Evolutionary conservation across 2,329 filamentous ascomycete species (phyloP).

Genomic region (Phymatotrichopsis omnivora): DNA sequence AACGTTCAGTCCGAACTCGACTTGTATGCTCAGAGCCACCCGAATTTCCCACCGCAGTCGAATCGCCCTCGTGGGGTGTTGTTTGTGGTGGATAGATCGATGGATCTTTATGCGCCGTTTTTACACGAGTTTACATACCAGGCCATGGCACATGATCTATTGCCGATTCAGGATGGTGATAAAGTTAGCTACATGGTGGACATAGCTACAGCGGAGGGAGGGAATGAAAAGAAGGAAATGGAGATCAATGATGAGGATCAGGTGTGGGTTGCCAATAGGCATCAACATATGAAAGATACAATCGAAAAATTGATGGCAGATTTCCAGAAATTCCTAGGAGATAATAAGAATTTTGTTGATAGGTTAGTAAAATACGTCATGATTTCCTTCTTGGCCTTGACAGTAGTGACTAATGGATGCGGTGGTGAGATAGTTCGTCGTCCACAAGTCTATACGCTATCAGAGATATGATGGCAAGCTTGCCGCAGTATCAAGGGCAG

Average conservation of each 20-base stretch:
- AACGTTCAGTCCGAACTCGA: conserved; percentile 91
- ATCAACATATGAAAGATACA: conserved; percentile 96
- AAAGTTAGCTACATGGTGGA: conserved; percentile 60
- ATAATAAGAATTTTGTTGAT: conserved; percentile 87
- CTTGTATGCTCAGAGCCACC: conserved; percentile 72
- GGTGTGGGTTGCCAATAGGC: conserved; percentile 90
- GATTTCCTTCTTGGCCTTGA: background rate
- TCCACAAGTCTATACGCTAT: conserved; percentile 77
- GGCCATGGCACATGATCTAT: conserved; percentile 89
- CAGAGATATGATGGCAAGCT: conserved; percentile 89
- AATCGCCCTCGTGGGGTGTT: conserved; percentile 63
- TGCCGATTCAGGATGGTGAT: conserved; percentile 79
- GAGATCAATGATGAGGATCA: conserved; percentile 83
- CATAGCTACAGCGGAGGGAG: conserved; percentile 60
- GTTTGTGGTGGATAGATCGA: conserved; percentile 79
- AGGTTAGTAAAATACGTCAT: conserved; percentile 36
- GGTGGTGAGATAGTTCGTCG: conserved; percentile 45
- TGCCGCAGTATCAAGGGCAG: conserved; percentile 90
- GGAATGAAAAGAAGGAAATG: conserved; percentile 80
- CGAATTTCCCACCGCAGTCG: conserved; percentile 71
- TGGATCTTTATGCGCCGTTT: conserved; percentile 81
- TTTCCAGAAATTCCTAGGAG: conserved; percentile 80
- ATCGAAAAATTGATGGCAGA: conserved; percentile 87
- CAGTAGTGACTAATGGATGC: conserved; percentile 4
- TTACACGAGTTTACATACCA: conserved; percentile 98